Percentiles rank a stretch among this genome's conserved stretches.
Conservation (phyloP, 2,329 filamentous ascomycete species). For the Septoria linicola region DNA sequence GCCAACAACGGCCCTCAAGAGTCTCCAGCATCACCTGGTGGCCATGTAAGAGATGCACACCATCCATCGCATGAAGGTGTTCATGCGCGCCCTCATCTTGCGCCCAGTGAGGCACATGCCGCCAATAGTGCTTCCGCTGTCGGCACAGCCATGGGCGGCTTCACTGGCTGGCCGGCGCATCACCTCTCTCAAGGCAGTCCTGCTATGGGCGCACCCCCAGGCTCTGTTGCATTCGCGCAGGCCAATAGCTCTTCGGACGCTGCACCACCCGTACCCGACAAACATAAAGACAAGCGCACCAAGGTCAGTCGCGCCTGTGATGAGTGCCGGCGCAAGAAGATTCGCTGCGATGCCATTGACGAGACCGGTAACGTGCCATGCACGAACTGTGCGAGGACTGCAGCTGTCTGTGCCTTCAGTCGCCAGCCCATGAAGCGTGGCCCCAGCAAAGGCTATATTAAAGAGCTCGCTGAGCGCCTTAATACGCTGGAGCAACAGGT, state of each 20-base stretch:
- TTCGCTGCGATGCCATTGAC: constrained; percentile 79
- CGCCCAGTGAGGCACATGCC: not conserved
- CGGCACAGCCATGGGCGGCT: constrained; percentile 19
- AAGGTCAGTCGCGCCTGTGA: constrained; percentile 89
- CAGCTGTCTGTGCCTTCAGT: constrained; percentile 79
- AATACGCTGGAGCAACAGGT: constrained; percentile 80
- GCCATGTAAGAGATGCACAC: constrained; percentile 4
- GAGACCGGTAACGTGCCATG: constrained; percentile 73
- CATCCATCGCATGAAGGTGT: not conserved
- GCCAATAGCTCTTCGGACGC: constrained; percentile 24
- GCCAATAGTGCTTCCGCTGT: not conserved
- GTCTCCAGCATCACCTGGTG: constrained; percentile 1
- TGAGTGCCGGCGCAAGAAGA: constrained; percentile 83
- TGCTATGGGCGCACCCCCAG: constrained; percentile 19
- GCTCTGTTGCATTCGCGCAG: constrained; percentile 27
- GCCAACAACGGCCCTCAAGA: not conserved
- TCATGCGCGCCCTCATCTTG: constrained; percentile 1
- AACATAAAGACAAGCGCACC: constrained; percentile 61
- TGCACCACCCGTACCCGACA: constrained; percentile 17
- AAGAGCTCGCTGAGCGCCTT: constrained; percentile 82
- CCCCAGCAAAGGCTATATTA: constrained; percentile 91
- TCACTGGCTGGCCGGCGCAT: constrained; percentile 14
- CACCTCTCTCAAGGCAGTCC: constrained; percentile 10
- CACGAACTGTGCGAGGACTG: constrained; percentile 67
- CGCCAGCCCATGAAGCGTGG: constrained; percentile 76